Conservation (phyloP, 2,329 filamentous ascomycete species). For the Trichocomaceae sp. region DNA sequence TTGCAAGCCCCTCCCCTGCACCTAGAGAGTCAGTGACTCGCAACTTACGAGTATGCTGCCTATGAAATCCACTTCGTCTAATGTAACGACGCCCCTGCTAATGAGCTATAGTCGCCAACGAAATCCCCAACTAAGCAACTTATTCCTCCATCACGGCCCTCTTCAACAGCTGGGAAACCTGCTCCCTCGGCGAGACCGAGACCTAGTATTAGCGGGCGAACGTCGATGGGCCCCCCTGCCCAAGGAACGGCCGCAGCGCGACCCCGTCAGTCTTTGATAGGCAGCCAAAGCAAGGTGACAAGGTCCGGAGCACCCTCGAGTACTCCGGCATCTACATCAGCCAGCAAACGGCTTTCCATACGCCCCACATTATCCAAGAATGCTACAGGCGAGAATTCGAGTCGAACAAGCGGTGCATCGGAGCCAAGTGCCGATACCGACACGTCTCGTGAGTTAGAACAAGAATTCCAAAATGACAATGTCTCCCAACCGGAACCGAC, state of each 20-base stretch:
- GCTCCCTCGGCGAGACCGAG: conserved; percentile 46
- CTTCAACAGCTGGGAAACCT: conserved; percentile 46
- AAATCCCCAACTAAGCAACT: conserved; percentile 76
- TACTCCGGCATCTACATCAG: conserved; percentile 18
- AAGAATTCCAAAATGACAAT: conserved; percentile 18
- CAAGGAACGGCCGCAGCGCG: conserved; percentile 26
- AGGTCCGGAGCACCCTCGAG: conserved; percentile 26
- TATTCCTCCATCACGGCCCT: conserved; percentile 40
- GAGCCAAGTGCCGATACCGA: conserved; percentile 27
- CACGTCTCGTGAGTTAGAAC: conserved; percentile 21
- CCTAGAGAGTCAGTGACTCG: conserved; percentile 45
- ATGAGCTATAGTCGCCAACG: conserved; percentile 56
- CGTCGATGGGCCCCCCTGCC: conserved; percentile 62
- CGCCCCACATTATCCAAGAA: conserved; percentile 24
- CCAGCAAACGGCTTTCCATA: conserved; percentile 30
- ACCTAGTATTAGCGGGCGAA: conserved; percentile 50
- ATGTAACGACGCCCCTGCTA: conserved; percentile 1
- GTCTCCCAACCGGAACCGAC: conserved; percentile 17
- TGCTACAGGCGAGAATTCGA: conserved; percentile 23
- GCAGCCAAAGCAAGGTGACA: conserved; percentile 27
- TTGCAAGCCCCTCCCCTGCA: conserved; percentile 66
- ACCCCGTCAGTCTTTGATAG: conserved; percentile 36
- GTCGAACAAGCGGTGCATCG: conserved; percentile 21
- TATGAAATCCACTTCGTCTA: neutral
- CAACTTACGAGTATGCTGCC: conserved; percentile 31